Evolutionary conservation across 2,329 filamentous ascomycete species (phyloP).

Genomic region (Colletotrichum tofieldiae): DNA sequence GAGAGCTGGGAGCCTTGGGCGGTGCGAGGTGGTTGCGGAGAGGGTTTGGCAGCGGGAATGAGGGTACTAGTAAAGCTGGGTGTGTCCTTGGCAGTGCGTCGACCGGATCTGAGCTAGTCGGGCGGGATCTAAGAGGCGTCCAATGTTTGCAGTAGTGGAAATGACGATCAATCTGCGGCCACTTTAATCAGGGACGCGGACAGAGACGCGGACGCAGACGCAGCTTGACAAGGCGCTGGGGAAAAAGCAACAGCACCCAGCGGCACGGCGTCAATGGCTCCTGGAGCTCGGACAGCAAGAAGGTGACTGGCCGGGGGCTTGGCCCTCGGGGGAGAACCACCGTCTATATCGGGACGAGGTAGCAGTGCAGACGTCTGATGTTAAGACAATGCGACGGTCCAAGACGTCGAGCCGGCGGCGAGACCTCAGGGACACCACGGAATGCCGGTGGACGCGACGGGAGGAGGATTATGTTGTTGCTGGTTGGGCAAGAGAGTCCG

Average conservation of each 20-base stretch:
- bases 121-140: constrained; percentile 40
- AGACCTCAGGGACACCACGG: background rate
- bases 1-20: background rate
- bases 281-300: background rate
- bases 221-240: background rate
- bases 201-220: background rate
- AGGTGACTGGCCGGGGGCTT: constrained; percentile 5
- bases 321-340: constrained; percentile 20
- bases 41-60: constrained; percentile 31
- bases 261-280: constrained; percentile 17
- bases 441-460: background rate
- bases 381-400: constrained; percentile 8
- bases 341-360: constrained; percentile 14
- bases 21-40: background rate
- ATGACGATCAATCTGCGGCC: constrained; percentile 40
- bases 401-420: background rate
- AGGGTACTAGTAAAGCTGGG: constrained; percentile 16
- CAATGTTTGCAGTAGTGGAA: constrained; percentile 43
- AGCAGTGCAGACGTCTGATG: constrained; percentile 20
- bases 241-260: constrained; percentile 29
- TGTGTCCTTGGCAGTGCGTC: background rate
- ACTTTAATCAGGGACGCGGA: constrained; percentile 2
- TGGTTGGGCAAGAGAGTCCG: background rate
- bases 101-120: constrained; percentile 38
- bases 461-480: too few relatives aligned